These are phyloP conservation scores for Fragaria nilgerrensis DNA, from an alignment of 306 rosid genomes.

Conservation along the genomic window DNA sequence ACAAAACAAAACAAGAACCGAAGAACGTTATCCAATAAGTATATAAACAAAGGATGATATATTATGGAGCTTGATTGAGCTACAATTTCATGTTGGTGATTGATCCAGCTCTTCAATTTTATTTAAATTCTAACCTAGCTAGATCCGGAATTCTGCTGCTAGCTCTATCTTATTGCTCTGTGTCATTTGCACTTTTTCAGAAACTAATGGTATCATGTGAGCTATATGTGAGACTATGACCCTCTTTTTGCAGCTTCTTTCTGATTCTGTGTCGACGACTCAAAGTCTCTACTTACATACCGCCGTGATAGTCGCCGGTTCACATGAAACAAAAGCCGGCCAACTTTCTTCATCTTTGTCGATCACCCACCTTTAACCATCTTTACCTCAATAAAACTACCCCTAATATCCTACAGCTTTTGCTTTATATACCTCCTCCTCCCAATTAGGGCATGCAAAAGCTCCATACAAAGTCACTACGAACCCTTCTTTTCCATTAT, in stretches of 20 bases:
- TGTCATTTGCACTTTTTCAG: neutral
- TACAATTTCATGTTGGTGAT: neutral
- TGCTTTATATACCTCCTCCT: slow-evolving; percentile 4
- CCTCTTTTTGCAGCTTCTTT: neutral
- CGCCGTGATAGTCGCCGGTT: slow-evolving; percentile 66
- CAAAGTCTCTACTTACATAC: slow-evolving; percentile 34
- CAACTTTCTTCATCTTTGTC: slow-evolving; percentile 19
- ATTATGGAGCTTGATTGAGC: slow-evolving; percentile 16
- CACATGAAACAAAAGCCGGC: slow-evolving; percentile 41
- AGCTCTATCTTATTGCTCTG: neutral
- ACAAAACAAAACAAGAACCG: neutral
- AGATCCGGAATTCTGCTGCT: slow-evolving; percentile 7
- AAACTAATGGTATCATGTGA: slow-evolving; percentile 2
- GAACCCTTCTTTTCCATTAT: slow-evolving; percentile 1
- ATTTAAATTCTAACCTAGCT: slow-evolving; percentile 1
- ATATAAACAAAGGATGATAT: neutral
- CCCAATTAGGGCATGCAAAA: slow-evolving; percentile 30
- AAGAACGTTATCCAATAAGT: neutral
- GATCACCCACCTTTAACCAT: slow-evolving; percentile 18
- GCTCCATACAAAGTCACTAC: neutral
- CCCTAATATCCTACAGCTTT: slow-evolving; percentile 17
- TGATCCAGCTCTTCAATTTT: neutral
- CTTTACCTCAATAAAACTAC: slow-evolving; percentile 22
- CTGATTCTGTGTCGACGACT: slow-evolving; percentile 17
- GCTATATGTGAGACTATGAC: neutral